Percentiles rank a stretch among this genome's conserved stretches.
These are phyloP conservation scores for Tuber brumale DNA, from an alignment of 495 filamentous ascomycete species.

Conservation along the genomic window DNA sequence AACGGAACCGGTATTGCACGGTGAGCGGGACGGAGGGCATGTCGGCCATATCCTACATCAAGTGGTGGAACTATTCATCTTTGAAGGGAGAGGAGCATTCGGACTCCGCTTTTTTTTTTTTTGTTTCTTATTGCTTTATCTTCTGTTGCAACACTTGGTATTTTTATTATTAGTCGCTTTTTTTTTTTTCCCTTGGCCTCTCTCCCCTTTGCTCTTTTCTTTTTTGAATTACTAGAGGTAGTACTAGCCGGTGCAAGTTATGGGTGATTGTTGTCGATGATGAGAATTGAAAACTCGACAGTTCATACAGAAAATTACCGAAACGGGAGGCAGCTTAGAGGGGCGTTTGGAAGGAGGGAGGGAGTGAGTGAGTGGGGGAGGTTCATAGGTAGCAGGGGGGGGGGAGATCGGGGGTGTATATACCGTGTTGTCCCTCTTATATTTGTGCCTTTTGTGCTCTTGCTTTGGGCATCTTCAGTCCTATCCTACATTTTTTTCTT, in stretches of 20 bases:
- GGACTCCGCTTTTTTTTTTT: not conserved
- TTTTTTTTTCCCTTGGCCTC: not conserved
- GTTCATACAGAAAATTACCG: not conserved
- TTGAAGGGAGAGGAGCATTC: conserved; percentile 1
- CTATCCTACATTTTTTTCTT: not conserved
- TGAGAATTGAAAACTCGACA: not conserved
- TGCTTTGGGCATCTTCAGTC: not conserved
- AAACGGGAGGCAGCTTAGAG: not conserved
- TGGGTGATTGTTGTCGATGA: not conserved
- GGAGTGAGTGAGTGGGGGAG: not conserved
- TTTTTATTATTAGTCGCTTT: conserved; percentile 1
- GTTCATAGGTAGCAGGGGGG: not conserved
- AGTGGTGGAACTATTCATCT: not conserved
- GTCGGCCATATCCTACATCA: not conserved
- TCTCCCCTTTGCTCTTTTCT: not conserved
- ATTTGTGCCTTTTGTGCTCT: not conserved
- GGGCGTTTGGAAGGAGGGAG: not conserved
- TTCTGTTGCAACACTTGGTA: conserved; percentile 1
- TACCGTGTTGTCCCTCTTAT: conserved; percentile 1
- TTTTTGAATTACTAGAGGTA: conserved; percentile 3
- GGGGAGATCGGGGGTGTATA: not conserved
- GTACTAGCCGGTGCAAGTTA: conserved; percentile 1
- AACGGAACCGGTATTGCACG: conserved; percentile 18
- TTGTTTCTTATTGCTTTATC: not conserved
- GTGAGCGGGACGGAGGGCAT: conserved; percentile 14